phyloP scores from a whole-genome alignment of 2,329 filamentous ascomycete genomes.

The Aspergillus chevalieri region DNA sequence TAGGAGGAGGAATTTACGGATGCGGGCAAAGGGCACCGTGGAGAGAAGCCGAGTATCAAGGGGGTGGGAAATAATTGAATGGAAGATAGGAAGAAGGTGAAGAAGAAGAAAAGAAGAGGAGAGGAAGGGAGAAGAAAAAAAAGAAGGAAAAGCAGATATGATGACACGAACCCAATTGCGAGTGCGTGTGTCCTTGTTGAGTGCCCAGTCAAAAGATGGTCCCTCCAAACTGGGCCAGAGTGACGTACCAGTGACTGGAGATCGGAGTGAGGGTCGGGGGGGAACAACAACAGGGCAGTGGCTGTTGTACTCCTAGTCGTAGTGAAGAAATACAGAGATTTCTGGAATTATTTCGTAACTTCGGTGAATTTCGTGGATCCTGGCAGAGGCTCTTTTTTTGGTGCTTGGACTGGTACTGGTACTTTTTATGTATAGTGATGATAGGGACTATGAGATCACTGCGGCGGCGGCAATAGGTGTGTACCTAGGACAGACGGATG shows the following conservation, averaged over 20 bases:
- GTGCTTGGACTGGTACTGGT: too few relatives aligned
- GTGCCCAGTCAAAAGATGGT: not conserved
- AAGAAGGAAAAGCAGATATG: not conserved
- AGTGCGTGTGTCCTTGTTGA: not conserved
- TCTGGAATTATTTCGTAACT: too few relatives aligned
- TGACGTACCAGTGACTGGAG: slow-evolving; percentile 20
- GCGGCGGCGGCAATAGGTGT: not conserved
- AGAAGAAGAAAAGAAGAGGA: slow-evolving; percentile 1
- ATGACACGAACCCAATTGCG: not conserved
- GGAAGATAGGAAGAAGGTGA: slow-evolving; percentile 1
- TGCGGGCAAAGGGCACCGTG: slow-evolving; percentile 3
- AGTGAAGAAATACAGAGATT: not conserved
- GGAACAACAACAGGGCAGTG: not conserved
- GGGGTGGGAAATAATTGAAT: not conserved
- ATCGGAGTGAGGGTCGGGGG: slow-evolving; percentile 3
- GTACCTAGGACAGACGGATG: not conserved
- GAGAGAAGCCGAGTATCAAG: not conserved
- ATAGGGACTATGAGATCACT: too few relatives aligned
- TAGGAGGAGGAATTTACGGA: not conserved
- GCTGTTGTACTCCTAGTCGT: not conserved
- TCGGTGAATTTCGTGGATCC: too few relatives aligned
- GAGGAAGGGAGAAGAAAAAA: slow-evolving; percentile 3
- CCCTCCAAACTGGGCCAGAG: not conserved
- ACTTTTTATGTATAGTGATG: too few relatives aligned
- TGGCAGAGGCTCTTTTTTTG: too few relatives aligned